Evolutionary conservation across 202 grass and related monocot species (phyloP), one percentile per base, ranked within the genome.

Genomic region (Panicum virgatum): DNA sequence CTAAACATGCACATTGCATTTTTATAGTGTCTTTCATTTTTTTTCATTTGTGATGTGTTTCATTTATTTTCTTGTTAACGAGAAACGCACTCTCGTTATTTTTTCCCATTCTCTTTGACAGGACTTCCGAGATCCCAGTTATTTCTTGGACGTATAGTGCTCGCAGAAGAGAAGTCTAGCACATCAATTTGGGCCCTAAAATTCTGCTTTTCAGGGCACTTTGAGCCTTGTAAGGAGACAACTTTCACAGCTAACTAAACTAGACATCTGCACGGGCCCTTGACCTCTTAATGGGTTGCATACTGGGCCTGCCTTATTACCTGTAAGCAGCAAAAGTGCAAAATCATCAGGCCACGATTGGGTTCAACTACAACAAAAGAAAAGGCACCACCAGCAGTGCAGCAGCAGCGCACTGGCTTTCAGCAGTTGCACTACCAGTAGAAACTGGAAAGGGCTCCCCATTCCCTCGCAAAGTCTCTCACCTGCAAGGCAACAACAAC

Each of bases 261-360:
- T 14, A 1, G 6, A 68, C n/a, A 68, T 43, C 23, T 22, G 18
- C 15, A 20, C 3, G 6, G 43, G 42, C 26, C 66, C 23, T 7
- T 26, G 48, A 70, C 25, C 26, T 48, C 26, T 45, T 72, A 50
- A 47, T 6, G 14, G 23, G 25, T 14, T 15, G 12, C 43, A 18
- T 46, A 69, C 13, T 18, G 15, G 22, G 6, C 40, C 42, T 27
- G 52, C 2, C 20, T 54, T 53, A n/a, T 53, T 52, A 20, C 9
- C 18, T 52, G 19, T 3, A 9, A 12, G n/a, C 3, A 7, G 23
- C 38, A 30, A 0, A 76, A 43, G 3, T 13, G 29, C 18, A 22
- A 32, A 42, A 47, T 18, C 78, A 81, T 59, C 52, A 69, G 51
- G 22, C 9, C 60, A 80, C 47, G 19, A 86, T 80, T 84, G 23